A percentile compares a stretch with the other conserved stretches of the same genome.
Conservation (phyloP, 371 early-diverging fungal genomes). For the Nosema muscidifuracis region DNA sequence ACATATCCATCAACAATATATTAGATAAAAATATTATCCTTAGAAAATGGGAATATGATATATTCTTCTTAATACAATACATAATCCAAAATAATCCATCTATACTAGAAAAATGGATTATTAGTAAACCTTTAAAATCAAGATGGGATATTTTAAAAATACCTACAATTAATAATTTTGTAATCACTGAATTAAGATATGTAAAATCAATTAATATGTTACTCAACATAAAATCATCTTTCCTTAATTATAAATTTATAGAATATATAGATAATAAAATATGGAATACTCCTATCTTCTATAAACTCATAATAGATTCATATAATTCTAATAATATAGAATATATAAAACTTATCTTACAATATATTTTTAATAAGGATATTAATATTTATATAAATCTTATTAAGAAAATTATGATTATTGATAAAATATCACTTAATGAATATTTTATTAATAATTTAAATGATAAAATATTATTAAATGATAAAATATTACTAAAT, state of each 20-base stretch:
- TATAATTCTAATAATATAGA: background rate
- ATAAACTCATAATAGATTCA: background rate
- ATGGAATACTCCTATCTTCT: background rate
- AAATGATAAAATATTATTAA: background rate
- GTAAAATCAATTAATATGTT: constrained; percentile 5
- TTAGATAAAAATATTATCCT: too few species aligned
- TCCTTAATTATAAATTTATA: constrained; percentile 11
- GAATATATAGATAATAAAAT: constrained; percentile 12
- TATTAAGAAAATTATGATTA: background rate
- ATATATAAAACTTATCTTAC: background rate
- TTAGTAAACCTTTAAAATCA: background rate
- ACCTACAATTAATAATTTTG: constrained; percentile 8
- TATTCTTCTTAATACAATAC: constrained; percentile 26
- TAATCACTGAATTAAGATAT: constrained; percentile 32
- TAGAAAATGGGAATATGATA: too few species aligned
- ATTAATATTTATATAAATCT: background rate
- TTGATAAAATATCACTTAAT: background rate
- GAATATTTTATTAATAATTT: background rate
- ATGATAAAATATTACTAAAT: too few species aligned
- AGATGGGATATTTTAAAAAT: constrained; percentile 12
- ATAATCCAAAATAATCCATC: background rate
- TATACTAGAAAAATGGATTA: constrained; percentile 18
- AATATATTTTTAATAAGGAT: background rate
- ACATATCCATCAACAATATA: too few species aligned
- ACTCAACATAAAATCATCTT: background rate